phyloP scores from a whole-genome alignment of 1,284 basidiomycete genomes.

The Naganishia sp. region DNA sequence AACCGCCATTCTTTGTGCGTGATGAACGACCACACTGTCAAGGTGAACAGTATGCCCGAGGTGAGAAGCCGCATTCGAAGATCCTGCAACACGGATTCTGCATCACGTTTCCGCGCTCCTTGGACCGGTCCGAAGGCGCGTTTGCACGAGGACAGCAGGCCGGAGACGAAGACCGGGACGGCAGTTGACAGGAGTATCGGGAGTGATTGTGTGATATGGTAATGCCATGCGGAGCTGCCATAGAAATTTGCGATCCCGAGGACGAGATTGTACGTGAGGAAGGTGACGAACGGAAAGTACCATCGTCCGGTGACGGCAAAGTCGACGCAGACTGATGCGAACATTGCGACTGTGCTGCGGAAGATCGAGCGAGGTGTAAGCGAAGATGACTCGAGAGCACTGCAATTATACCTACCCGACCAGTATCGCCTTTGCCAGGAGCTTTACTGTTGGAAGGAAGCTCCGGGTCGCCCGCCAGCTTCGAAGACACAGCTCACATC shows the following conservation, averaged over 20 bases:
- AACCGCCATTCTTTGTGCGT: slow-evolving; percentile 98
- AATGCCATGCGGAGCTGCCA: slow-evolving; percentile 82
- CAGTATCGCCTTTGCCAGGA: slow-evolving; percentile 25
- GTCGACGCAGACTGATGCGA: slow-evolving; percentile 45
- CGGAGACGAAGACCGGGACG: slow-evolving; percentile 70
- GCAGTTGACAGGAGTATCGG: slow-evolving; percentile 76
- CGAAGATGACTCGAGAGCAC: background rate
- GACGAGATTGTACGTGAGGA: slow-evolving; percentile 81
- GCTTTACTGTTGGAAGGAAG: background rate
- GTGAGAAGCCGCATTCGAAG: slow-evolving; percentile 56
- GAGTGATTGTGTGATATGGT: slow-evolving; percentile 82
- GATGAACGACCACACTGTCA: slow-evolving; percentile 72
- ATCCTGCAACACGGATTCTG: slow-evolving; percentile 37
- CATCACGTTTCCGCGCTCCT: background rate
- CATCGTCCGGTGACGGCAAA: slow-evolving; percentile 47
- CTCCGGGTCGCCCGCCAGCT: slow-evolving; percentile 21
- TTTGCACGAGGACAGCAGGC: slow-evolving; percentile 46
- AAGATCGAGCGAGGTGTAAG: background rate
- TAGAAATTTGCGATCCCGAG: slow-evolving; percentile 90
- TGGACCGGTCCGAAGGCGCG: background rate
- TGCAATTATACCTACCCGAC: slow-evolving; percentile 35
- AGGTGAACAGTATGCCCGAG: slow-evolving; percentile 64
- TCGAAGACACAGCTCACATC: slow-evolving; percentile 54
- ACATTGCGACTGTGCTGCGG: slow-evolving; percentile 39
- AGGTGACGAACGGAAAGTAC: slow-evolving; percentile 57